These are phyloP conservation scores for Pseudoscleropodium purum DNA, from an alignment of 225 moss, liverwort and hornwort genomes.

Conservation along the genomic window DNA sequence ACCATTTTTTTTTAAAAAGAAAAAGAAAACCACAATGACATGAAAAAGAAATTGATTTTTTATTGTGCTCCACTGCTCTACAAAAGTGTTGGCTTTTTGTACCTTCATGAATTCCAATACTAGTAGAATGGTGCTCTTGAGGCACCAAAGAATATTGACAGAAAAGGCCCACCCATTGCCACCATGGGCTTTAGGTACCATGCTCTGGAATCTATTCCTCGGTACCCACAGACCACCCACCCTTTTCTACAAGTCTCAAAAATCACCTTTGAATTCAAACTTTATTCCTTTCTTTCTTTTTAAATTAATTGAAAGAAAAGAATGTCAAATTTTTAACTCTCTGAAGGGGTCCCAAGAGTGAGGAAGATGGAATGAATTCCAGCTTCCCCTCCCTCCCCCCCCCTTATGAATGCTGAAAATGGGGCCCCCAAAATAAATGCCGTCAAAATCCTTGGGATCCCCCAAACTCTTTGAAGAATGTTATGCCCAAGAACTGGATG, in stretches of 20 bases:
- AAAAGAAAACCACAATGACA: no score
- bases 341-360: not conserved
- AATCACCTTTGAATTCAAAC: not conserved
- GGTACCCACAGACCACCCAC: not conserved
- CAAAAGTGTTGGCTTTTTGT: no score
- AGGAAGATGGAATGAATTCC: not conserved
- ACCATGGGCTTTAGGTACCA: not conserved
- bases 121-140: no score
- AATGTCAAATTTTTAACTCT: no score
- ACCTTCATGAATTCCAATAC: not conserved
- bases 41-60: no score
- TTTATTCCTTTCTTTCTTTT: not conserved
- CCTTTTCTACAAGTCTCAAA: not conserved
- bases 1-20: no score
- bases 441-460: not conserved
- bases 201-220: not conserved
- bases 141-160: not conserved
- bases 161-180: not conserved
- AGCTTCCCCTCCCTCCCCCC: not conserved
- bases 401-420: not conserved
- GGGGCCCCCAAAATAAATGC: not conserved
- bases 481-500: not conserved
- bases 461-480: not conserved
- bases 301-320: not conserved
- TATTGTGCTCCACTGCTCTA: rapidly evolving